These are phyloP conservation scores for Diutina siamensis DNA, from an alignment of 1,139 yeast genomes.

Conservation along the genomic window DNA sequence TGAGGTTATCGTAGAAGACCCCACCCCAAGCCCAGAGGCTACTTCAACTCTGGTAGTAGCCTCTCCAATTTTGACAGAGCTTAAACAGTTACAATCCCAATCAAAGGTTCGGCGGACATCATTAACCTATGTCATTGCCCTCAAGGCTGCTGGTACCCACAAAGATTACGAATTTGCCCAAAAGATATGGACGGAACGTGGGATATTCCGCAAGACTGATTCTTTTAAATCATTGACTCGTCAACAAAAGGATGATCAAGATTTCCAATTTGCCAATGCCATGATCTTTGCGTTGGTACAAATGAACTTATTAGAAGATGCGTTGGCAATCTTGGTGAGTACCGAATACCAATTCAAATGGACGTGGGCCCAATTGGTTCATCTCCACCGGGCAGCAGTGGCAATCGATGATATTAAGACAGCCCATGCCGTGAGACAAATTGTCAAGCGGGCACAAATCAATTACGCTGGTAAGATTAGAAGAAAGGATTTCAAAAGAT, in stretches of 20 bases:
- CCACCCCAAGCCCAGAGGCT: constrained; percentile 11
- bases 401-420: constrained; percentile 36
- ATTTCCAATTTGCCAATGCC: constrained; percentile 56
- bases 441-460: constrained; percentile 15
- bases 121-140: constrained; percentile 46
- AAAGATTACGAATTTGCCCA: constrained; percentile 47
- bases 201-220: constrained; percentile 48
- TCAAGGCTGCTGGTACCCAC: constrained; percentile 53
- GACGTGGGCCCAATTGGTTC: constrained; percentile 48
- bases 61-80: constrained; percentile 18
- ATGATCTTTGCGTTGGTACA: constrained; percentile 46
- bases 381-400: constrained; percentile 35
- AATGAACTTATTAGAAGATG: constrained; percentile 51
- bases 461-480: neutral
- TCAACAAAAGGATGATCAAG: constrained; percentile 34
- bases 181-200: constrained; percentile 67
- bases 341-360: constrained; percentile 63
- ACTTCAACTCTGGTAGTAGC: constrained; percentile 11
- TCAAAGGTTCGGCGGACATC: constrained; percentile 34
- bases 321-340: constrained; percentile 53
- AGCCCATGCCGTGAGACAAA: constrained; percentile 25
- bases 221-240: constrained; percentile 31
- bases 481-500: constrained; percentile 2
- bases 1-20: constrained; percentile 13
- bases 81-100: constrained; percentile 7